A percentile compares a stretch with the other conserved stretches of the same genome.
Conservation (phyloP, 352 stramenopile genomes). For the Phytophthora melonis region DNA sequence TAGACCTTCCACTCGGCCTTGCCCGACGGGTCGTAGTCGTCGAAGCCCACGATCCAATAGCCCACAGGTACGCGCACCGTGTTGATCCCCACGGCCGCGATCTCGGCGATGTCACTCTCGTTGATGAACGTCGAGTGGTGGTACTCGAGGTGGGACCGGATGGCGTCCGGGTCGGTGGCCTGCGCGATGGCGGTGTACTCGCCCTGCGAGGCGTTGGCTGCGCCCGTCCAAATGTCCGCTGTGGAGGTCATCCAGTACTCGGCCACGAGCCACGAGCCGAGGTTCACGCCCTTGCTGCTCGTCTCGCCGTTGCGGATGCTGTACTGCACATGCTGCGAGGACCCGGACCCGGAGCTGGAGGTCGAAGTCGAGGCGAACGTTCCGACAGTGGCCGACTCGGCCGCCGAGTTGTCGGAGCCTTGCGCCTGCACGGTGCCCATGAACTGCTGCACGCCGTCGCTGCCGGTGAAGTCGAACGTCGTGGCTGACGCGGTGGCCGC, state of each 20-base stretch:
- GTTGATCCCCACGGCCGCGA: constrained; percentile 73
- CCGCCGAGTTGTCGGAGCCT: constrained; percentile 6
- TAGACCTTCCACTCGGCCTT: constrained; percentile 59
- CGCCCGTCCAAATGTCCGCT: constrained; percentile 65
- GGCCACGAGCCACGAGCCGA: constrained; percentile 80
- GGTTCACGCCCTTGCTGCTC: constrained; percentile 70
- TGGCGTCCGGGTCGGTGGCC: constrained; percentile 43
- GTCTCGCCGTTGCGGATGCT: constrained; percentile 63
- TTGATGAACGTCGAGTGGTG: constrained; percentile 79
- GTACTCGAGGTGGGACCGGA: constrained; percentile 52
- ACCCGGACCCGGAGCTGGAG: constrained; percentile 1
- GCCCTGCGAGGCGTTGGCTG: constrained; percentile 41
- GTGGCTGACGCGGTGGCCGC: constrained; percentile 4
- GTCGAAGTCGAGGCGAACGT: neutral
- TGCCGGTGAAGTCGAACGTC: constrained; percentile 30
- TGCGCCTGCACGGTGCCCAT: constrained; percentile 19
- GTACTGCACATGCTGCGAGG: constrained; percentile 59
- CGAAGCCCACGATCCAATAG: constrained; percentile 83
- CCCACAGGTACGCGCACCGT: constrained; percentile 83
- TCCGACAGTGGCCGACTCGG: neutral
- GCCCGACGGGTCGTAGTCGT: constrained; percentile 59
- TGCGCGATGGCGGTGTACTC: constrained; percentile 76
- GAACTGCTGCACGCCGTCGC: constrained; percentile 20
- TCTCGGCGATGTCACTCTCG: constrained; percentile 68
- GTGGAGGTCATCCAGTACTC: constrained; percentile 83